These are phyloP conservation scores for Tulasnella sp. DNA, from an alignment of 768 basidiomycete species.

Conservation along the genomic window DNA sequence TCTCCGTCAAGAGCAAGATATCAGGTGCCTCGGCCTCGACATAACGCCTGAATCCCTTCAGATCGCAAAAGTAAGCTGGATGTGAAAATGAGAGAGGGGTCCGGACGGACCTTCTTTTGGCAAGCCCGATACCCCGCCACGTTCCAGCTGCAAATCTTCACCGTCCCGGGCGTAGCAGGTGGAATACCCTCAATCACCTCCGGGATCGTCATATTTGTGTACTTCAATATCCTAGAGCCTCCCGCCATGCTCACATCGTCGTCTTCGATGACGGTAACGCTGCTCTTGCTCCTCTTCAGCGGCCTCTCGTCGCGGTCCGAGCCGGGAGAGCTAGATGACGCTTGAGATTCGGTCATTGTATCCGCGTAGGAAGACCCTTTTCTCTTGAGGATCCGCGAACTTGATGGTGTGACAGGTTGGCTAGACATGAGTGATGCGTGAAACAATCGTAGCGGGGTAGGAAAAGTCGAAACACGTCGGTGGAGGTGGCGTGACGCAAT, in stretches of 20 bases:
- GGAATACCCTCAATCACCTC: conserved; percentile 36
- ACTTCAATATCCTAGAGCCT: neutral
- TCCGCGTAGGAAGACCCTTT: neutral
- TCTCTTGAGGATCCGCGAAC: neutral
- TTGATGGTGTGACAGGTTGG: neutral
- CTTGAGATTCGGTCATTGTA: neutral
- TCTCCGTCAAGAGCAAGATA: conserved; percentile 73
- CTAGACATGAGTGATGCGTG: neutral
- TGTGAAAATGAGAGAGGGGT: neutral
- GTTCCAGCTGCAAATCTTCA: conserved; percentile 65
- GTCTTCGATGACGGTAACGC: neutral
- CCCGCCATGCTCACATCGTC: neutral
- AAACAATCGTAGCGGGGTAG: neutral
- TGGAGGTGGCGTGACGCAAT: neutral
- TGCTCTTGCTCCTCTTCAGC: neutral
- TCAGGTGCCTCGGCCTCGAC: conserved; percentile 81
- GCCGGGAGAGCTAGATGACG: neutral
- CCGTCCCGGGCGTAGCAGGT: conserved; percentile 33
- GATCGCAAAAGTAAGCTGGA: neutral
- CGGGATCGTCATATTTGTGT: conserved; percentile 19
- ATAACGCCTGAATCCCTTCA: conserved; percentile 67
- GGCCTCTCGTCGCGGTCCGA: neutral
- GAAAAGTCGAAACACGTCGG: neutral
- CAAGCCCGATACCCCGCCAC: conserved; percentile 65
- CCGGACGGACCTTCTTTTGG: conserved; percentile 56